Base-by-base conservation (phyloP, 1,139 yeast genomes). In the Protomyces inouyei region DNA sequence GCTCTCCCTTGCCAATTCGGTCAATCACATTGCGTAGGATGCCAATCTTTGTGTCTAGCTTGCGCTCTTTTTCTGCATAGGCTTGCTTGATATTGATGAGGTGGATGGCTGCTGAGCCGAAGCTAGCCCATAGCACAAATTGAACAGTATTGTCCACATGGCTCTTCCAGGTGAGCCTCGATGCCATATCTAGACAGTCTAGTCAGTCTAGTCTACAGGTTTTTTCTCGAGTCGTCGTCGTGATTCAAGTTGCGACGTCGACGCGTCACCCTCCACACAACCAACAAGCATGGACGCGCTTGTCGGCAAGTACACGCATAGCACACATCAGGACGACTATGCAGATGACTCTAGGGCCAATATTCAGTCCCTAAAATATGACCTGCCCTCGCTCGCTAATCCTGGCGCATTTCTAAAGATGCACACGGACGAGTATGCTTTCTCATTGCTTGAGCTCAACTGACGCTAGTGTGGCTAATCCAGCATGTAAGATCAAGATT, bases 401-500 rank as follows among this genome's bases (percentile, higher is more conserved):
- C 54, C 46, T 18, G 54, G 56, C 51, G 67, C 55, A 25, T 57
- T n/a, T 65, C 61, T 55, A 65, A 68, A 46, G 66, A 66, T 64
- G 23, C 56, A 52, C 57, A 56, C 57, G n/a, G 52, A 46, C 32
- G 56, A 55, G 61, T 25, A 64, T 54, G 45, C 18, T 57, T 6
- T 37, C 23, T 61, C 21, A 23, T 51, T 61, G 57, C 69, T 37
- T 14, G 14, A 21, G 9, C 48, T 16, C 48, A 6, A n/a, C 21
- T 52, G 66, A 43, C 66, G 16, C 43, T 37, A 67, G 64, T 35
- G 63, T 59, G 32, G 63, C 63, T 57, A 93, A 92, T 74, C 96
- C 96, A 32, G 97, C 91, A 75, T 90, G 96, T 78, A 88, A 86
- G 74, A 93, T 95, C 77, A 93, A 93, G 76, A 88, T 93, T 73